These are phyloP conservation scores for Lithohypha guttulata DNA, from an alignment of 2,329 filamentous ascomycete genomes.

Conservation along the genomic window DNA sequence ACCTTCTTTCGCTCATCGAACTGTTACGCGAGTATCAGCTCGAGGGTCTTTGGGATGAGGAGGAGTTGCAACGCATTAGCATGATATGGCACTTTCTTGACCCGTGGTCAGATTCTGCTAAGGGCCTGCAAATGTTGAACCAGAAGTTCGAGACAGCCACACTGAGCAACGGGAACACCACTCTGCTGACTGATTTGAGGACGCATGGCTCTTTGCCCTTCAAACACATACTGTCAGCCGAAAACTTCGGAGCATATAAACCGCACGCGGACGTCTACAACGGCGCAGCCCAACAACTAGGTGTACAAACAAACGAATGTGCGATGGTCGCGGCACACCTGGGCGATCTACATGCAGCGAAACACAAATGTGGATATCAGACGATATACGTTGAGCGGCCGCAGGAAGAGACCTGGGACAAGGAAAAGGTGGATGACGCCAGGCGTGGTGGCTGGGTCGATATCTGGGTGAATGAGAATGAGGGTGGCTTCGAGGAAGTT, in stretches of 20 bases:
- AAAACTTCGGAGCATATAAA: slow-evolving; percentile 66
- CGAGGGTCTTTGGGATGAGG: slow-evolving; percentile 48
- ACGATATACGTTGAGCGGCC: slow-evolving; percentile 65
- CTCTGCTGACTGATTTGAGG: slow-evolving; percentile 55
- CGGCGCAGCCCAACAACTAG: slow-evolving; percentile 53
- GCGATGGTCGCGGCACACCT: slow-evolving; percentile 72
- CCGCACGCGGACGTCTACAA: slow-evolving; percentile 55
- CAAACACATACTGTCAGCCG: slow-evolving; percentile 51
- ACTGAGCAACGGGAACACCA: slow-evolving; percentile 63
- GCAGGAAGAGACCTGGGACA: slow-evolving; percentile 52
- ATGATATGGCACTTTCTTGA: slow-evolving; percentile 61
- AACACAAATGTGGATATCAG: slow-evolving; percentile 50
- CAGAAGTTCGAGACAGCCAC: slow-evolving; percentile 51
- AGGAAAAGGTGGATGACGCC: slow-evolving; percentile 41
- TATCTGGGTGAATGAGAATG: slow-evolving; percentile 44
- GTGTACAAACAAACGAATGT: slow-evolving; percentile 48
- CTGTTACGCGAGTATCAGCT: slow-evolving; percentile 50
- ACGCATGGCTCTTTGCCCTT: slow-evolving; percentile 51
- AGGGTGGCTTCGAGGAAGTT: slow-evolving; percentile 43
- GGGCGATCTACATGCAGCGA: slow-evolving; percentile 56
- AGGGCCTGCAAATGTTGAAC: slow-evolving; percentile 48
- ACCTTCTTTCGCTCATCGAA: slow-evolving; percentile 49
- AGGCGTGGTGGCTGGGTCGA: slow-evolving; percentile 54
- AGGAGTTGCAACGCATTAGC: slow-evolving; percentile 54
- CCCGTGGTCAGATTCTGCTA: slow-evolving; percentile 55